Base-by-base conservation (phyloP, 768 basidiomycete species). In the Boletus tylopilopsis region DNA sequence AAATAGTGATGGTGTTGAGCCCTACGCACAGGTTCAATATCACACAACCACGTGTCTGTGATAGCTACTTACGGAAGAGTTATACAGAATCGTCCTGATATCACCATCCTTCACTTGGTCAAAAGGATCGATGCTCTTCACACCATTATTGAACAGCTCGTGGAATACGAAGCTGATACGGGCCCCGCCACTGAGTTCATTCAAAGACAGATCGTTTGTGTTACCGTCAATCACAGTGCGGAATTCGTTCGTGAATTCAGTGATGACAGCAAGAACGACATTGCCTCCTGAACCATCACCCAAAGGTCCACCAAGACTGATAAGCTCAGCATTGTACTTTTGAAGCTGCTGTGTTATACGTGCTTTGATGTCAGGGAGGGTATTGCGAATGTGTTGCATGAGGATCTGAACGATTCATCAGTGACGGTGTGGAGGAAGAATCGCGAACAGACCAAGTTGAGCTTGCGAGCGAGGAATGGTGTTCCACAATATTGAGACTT, bases 131-230 rank as follows among this genome's bases (percentile, higher is more conserved):
- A 98, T 94, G 53, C 76, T 82, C 76, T 86, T 94, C 68, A 99
- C 81, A 52, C 96, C 96, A 63, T 88, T 94, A 72, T 94, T 96
- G 80, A 90, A 99, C 50, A 98, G 71, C 66, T 99, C 96, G 67
- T 99, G 96, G 78, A 94, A 99, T 45, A 99, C 96, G 64, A 97
- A 99, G 63, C 87, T 90, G 76, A 99, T 98, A 69, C 96, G 84
- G 24, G 96, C 96, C 68, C 96, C 96, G 61, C 96, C 96, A n/a
- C 90, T 92, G 19, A 99, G 79, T 70, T 99, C 96, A 62, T 98
- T 98, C 62, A 96, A 66, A 1, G 90, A 87, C 30, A 98, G 73
- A 66, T 99, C 96, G 63, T 95, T 94, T 24, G 93, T 94, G 73
- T 90, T 94, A 69, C 96, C 96, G 66, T 99, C 96, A 57, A 99